A percentile compares a stretch with the other conserved stretches of the same genome.
Conservation (phyloP, 768 basidiomycete genomes). For the Hericium rajendrae region DNA sequence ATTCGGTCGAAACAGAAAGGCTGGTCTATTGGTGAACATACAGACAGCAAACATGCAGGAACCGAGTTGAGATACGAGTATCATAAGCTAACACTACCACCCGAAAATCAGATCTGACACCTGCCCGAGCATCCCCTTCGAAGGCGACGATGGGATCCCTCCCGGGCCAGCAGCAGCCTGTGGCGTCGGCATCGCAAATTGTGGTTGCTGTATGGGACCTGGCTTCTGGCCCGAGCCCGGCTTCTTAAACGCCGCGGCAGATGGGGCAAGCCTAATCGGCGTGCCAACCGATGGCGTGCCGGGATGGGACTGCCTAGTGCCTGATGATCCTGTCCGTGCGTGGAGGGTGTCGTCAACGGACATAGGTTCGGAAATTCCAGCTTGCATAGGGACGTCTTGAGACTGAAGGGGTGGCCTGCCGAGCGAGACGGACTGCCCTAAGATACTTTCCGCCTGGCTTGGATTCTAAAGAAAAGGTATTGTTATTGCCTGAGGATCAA, state of each 20-base stretch:
- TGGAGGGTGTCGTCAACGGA: conserved; percentile 17
- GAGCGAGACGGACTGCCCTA: conserved; percentile 27
- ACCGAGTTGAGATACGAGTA: no score
- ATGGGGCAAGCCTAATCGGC: conserved; percentile 64
- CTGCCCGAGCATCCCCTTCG: conserved; percentile 59
- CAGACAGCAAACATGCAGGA: no score
- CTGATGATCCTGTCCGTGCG: conserved; percentile 33
- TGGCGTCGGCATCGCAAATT: conserved; percentile 14
- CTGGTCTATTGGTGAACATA: no score
- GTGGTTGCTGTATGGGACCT: conserved; percentile 3
- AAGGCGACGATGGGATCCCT: conserved; percentile 25
- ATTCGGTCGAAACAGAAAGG: not conserved
- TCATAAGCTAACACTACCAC: conserved; percentile 37
- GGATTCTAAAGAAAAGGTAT: conserved; percentile 38
- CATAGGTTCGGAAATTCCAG: conserved; percentile 7
- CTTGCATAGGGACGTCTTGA: conserved; percentile 11
- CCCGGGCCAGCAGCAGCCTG: not conserved
- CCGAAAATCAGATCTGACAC: conserved; percentile 77
- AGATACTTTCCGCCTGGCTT: conserved; percentile 42
- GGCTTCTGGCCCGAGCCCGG: conserved; percentile 20
- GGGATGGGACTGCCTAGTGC: conserved; percentile 31
- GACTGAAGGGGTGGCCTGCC: conserved; percentile 10
- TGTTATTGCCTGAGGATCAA: not conserved
- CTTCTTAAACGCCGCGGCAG: conserved; percentile 62
- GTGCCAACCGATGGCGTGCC: conserved; percentile 46